Evolutionary conservation across 257 asterid genomes (phyloP).

Genomic region (Salvia miltiorrhiza): DNA sequence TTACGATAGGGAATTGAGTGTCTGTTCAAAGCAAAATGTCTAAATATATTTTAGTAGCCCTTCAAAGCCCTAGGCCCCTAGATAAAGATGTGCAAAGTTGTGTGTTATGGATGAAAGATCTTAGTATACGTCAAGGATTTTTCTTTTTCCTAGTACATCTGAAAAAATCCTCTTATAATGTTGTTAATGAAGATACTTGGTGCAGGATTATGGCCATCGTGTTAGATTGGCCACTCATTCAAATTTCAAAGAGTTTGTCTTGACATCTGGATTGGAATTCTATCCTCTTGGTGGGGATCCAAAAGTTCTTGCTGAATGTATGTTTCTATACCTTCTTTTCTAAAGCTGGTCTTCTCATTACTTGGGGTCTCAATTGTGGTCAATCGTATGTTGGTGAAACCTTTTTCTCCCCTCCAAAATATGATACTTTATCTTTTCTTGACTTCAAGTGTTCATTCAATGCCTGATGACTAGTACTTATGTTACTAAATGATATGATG

Average conservation of each 20-base stretch:
- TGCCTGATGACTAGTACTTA: constrained; percentile 2
- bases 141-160: not conserved
- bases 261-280: constrained; percentile 93
- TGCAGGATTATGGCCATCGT: constrained; percentile 98
- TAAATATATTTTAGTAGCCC: not conserved
- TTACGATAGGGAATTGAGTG: not conserved
- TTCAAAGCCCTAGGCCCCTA: not conserved
- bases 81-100: not conserved
- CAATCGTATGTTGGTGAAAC: constrained; percentile 5
- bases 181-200: constrained; percentile 32
- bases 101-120: constrained; percentile 6
- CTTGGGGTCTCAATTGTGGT: constrained; percentile 16
- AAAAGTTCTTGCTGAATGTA: constrained; percentile 94
- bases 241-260: constrained; percentile 92
- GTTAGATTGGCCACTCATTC: constrained; percentile 95
- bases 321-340: constrained; percentile 26
- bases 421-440: constrained; percentile 16
- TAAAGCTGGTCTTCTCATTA: constrained; percentile 6
- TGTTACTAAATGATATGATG: not conserved
- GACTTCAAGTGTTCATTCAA: not conserved
- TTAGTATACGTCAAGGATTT: not conserved
- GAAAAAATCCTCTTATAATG: constrained; percentile 14
- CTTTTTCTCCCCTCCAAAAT: not conserved
- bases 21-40: not conserved
- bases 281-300: constrained; percentile 99